Percentiles rank a stretch among this genome's conserved stretches.
These are phyloP conservation scores for Exophiala sp. DNA, from an alignment of 2,329 filamentous ascomycete genomes.

Conservation along the genomic window DNA sequence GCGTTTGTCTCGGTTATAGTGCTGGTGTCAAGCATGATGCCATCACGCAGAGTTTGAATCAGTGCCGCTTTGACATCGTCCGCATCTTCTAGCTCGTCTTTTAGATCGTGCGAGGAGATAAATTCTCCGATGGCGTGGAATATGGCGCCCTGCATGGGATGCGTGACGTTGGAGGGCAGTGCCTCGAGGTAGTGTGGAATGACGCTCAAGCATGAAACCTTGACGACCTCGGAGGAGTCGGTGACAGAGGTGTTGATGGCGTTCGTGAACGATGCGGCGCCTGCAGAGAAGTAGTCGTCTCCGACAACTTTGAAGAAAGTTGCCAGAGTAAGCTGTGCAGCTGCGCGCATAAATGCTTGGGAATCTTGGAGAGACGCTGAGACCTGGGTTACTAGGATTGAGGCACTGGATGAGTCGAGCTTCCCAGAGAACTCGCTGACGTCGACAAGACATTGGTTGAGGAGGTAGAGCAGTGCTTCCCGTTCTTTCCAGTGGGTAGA, in stretches of 20 bases:
- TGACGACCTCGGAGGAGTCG: constrained; percentile 81
- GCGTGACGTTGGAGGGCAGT: constrained; percentile 49
- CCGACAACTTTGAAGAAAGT: constrained; percentile 68
- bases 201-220: constrained; percentile 85
- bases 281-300: constrained; percentile 46
- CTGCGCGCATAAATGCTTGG: constrained; percentile 74
- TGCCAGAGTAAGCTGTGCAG: constrained; percentile 83
- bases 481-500: constrained; percentile 59
- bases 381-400: constrained; percentile 75
- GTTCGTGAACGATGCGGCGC: constrained; percentile 48
- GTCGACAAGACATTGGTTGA: constrained; percentile 79
- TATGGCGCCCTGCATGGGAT: constrained; percentile 58
- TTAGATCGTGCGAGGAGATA: constrained; percentile 73
- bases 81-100: constrained; percentile 72
- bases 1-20: constrained; percentile 70
- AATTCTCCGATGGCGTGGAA: constrained; percentile 65
- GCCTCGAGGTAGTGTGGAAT: constrained; percentile 65
- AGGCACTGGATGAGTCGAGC: constrained; percentile 66
- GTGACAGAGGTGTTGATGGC: constrained; percentile 70
- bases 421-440: constrained; percentile 72
- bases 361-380: constrained; percentile 68
- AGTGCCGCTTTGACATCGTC: constrained; percentile 90
- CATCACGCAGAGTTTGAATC: constrained; percentile 78
- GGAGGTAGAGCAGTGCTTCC: constrained; percentile 78
- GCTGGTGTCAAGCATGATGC: constrained; percentile 73